Base-by-base conservation (phyloP, 805 yeast genomes). In the Starmerella sirachaensis region DNA sequence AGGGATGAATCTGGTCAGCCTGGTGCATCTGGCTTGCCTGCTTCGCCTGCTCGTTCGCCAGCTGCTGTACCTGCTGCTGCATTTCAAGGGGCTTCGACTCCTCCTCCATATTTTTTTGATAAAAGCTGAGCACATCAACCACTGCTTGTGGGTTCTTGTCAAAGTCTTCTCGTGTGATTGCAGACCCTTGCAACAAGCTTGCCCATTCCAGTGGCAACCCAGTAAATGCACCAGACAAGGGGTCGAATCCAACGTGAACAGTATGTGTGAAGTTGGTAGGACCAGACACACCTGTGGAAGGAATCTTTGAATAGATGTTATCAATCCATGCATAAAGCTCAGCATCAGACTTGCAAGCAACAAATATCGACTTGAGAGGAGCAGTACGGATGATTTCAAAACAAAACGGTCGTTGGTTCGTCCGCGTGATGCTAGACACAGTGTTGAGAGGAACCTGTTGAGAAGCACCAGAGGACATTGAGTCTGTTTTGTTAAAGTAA, bases 151-250 rank as follows among this genome's bases (percentile, higher is more conserved):
- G 95, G 58, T 91, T 83, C 44, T 78, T 81, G 54, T 78, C 77
- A 61, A 84, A 94, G 52, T 91, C 98, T 46, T 73, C 79, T 46
- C 72, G 75, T 5, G 94, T 74, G 42, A 91, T 85, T 37, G 95
- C 95, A 51, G 85, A 79, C 2, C 91, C 81, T 10, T 78, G 69
- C 37, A 91, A 66, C 24, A 86, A 65, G 45, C 73, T 70, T 45
- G 84, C 84, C 98, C 98, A 91, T 52, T 84, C 93, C 20, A 73
- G 77, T 0, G 98, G 98, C 29, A 91, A 64, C 2, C 96, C 97
- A 1, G 91, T 83, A 56, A 79, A 88, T 30, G 81, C 79, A 10
- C 95, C 95, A 16, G 84, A 72, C 45, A 70, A 72, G 4, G 76
- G 68, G 57, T 88, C 95, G 34, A 82, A 77, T 18, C 94, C 95